Evolutionary conservation across 2,329 filamentous ascomycete genomes (phyloP), one percentile per base, ranked within the genome.

Genomic region (Microsporum ferrugineum): DNA sequence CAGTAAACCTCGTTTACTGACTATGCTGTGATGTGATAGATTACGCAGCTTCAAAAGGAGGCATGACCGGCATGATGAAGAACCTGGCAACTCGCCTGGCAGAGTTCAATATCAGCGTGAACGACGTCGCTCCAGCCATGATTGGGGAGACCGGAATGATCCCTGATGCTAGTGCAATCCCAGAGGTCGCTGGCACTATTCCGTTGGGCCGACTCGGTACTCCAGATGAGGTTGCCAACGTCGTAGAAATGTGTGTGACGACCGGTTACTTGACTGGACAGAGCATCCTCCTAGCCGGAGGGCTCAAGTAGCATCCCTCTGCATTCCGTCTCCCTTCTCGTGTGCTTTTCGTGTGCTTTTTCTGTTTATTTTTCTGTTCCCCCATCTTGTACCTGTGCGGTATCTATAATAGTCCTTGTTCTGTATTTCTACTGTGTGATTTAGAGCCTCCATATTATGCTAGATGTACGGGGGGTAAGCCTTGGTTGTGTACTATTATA

Each of bases 111-210:
- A 84, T 87, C 65, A 84, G 83, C 12, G 82, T 86, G 61, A 87
- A 87, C 62, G 84, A 86, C 64, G 82, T 87, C n/a, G 82, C 83
- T 2, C 84, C 84, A 0, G 84, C 84, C 2, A 86, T 87, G 83
- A 86, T 87, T 64, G 84, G 83, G 2, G 80, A 82, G 27, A 84
- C 82, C 2, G 82, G 82, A 0, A 82, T 86, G 82, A 83, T 86
- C 47, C 81, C 82, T 1, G 77, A 82, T 63, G 80, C 80, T 45
- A 78, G 81, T 63, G 79, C 80, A 23, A 81, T 81, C 58, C 78
- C 83, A 0, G 83, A 83, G 0, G 80, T 85, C 65, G 81, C 83
- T 29, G 79, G 76, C 64, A 80, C 80, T 33, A 85, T 86, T 49
- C 84, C 84, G 0, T 76, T 86, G 1, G 80, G 82, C 1, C 74